These are phyloP conservation scores for Colletotrichum sp. DNA, from an alignment of 2,329 filamentous ascomycete species.

Conservation along the genomic window DNA sequence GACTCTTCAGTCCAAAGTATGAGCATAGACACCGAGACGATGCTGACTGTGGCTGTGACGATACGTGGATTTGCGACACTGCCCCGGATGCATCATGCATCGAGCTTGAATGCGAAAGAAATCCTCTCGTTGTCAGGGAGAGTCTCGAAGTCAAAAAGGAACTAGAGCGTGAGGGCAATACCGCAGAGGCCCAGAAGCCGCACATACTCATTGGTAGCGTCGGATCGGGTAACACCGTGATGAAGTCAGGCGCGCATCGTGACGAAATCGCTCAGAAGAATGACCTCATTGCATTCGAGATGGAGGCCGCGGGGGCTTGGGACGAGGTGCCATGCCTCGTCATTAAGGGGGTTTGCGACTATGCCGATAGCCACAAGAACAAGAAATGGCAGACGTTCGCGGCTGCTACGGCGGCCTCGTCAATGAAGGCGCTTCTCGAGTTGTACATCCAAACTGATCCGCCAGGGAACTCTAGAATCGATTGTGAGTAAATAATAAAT, in stretches of 20 bases:
- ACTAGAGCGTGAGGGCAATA: background rate
- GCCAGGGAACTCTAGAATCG: background rate
- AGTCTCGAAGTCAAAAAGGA: constrained; percentile 1
- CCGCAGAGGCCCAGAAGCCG: background rate
- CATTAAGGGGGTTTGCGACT: constrained; percentile 44
- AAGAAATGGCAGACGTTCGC: constrained; percentile 42
- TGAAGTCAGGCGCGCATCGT: constrained; percentile 41
- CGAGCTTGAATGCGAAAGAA: constrained; percentile 31
- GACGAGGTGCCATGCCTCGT: constrained; percentile 39
- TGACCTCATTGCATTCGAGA: constrained; percentile 36
- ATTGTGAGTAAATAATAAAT: background rate
- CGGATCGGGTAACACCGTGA: constrained; percentile 42
- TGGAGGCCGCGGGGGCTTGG: constrained; percentile 37
- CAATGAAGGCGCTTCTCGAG: constrained; percentile 30
- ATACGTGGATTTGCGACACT: constrained; percentile 23
- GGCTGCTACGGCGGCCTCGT: constrained; percentile 37
- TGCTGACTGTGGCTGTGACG: constrained; percentile 2
- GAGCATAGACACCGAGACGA: constrained; percentile 31
- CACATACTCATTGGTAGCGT: constrained; percentile 26
- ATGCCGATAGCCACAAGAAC: constrained; percentile 44
- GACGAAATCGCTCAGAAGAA: constrained; percentile 34
- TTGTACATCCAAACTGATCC: background rate
- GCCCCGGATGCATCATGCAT: constrained; percentile 28
- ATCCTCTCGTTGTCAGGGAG: constrained; percentile 13
- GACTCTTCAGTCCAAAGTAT: constrained; percentile 30